phyloP scores from a whole-genome alignment of 805 yeast genomes.

The Kuraishia cidri region DNA sequence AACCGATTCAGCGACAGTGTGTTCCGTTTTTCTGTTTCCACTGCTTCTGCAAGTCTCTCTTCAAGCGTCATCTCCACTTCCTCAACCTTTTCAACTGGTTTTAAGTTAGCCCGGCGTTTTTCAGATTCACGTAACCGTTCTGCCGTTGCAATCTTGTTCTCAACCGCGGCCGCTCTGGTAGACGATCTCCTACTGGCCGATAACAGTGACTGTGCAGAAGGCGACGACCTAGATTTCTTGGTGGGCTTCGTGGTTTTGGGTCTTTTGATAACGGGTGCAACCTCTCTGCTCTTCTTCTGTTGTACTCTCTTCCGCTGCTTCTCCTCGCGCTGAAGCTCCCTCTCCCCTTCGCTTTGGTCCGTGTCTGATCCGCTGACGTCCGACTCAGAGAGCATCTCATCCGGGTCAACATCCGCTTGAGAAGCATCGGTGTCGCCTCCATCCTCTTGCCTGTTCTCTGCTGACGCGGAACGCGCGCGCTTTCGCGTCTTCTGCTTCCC shows the following conservation, averaged over 20 bases:
- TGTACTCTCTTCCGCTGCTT: conserved; percentile 20
- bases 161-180: conserved; percentile 67
- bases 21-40: conserved; percentile 76
- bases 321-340: conserved; percentile 23
- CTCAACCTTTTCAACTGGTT: conserved; percentile 19
- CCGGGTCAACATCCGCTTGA: conserved; percentile 21
- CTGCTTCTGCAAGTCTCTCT: conserved; percentile 73
- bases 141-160: conserved; percentile 68
- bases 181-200: conserved; percentile 57
- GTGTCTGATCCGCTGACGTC: conserved; percentile 39
- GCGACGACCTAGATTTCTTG: conserved; percentile 16
- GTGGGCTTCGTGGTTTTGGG: conserved; percentile 11
- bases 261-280: conserved; percentile 4
- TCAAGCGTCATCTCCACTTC: conserved; percentile 51
- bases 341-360: conserved; percentile 47
- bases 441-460: conserved; percentile 13
- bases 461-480: no score
- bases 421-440: conserved; percentile 19
- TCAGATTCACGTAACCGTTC: conserved; percentile 65
- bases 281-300: conserved; percentile 37
- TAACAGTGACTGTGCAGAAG: conserved; percentile 5
- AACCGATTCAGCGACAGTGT: conserved; percentile 64
- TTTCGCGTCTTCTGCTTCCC: conserved; percentile 6
- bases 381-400: conserved; percentile 42
- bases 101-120: conserved; percentile 30